Conservation (phyloP, 805 yeast species). For the Zygoascus biomembranicola region DNA sequence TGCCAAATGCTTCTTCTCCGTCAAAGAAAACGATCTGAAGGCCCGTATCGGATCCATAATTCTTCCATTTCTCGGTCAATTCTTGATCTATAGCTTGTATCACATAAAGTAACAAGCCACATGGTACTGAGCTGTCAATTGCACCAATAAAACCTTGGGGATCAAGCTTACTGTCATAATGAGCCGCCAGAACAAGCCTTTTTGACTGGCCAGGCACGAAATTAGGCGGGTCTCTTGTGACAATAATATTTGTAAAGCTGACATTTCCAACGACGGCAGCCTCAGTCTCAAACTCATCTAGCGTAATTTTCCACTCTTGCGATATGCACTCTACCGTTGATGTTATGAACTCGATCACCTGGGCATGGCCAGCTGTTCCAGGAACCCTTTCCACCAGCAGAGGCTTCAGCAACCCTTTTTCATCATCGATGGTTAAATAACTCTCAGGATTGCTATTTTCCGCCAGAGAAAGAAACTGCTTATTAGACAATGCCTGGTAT, state of each 20-base stretch:
- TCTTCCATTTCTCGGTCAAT: slow-evolving; percentile 18
- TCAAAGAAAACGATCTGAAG: slow-evolving; percentile 47
- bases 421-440: slow-evolving; percentile 12
- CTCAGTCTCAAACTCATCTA: slow-evolving; percentile 27
- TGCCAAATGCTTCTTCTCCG: slow-evolving; percentile 52
- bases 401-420: slow-evolving; percentile 22
- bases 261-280: slow-evolving; percentile 32
- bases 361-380: slow-evolving; percentile 34
- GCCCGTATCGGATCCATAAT: slow-evolving; percentile 23
- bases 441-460: slow-evolving; percentile 9
- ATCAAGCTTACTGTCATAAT: slow-evolving; percentile 42
- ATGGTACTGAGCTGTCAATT: slow-evolving; percentile 50
- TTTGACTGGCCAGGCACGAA: slow-evolving; percentile 16
- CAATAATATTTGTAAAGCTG: slow-evolving; percentile 27
- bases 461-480: slow-evolving; percentile 4
- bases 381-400: slow-evolving; percentile 33
- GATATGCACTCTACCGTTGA: slow-evolving; percentile 26
- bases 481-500: slow-evolving; percentile 5
- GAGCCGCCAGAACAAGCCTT: slow-evolving; percentile 41
- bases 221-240: slow-evolving; percentile 21
- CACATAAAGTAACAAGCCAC: slow-evolving; percentile 42
- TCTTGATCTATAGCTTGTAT: slow-evolving; percentile 28
- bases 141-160: slow-evolving; percentile 57
- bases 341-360: slow-evolving; percentile 32
- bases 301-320: slow-evolving; percentile 20